Evolutionary conservation across 148 eudicot species (phyloP).

Genomic region (Rhododendron molle): DNA sequence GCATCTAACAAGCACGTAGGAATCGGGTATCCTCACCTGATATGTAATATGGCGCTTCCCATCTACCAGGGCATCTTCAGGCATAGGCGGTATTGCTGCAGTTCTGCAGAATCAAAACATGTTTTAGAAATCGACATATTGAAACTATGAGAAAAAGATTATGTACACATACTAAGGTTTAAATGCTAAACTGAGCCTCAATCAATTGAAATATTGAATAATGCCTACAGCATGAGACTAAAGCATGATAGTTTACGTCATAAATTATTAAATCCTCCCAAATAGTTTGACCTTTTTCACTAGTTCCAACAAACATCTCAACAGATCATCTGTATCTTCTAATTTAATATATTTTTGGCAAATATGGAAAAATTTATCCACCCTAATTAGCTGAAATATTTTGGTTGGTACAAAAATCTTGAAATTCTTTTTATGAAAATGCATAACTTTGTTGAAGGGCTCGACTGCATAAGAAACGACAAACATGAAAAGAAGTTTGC

Average conservation of each 20-base stretch:
- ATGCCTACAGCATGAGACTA: not conserved
- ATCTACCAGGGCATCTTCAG: conserved; percentile 49
- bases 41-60: conserved; percentile 68
- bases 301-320: not conserved
- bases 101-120: conserved; percentile 33
- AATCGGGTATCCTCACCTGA: conserved; percentile 34
- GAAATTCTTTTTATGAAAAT: not conserved
- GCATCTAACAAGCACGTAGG: not conserved
- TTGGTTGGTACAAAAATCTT: not conserved
- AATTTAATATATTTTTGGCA: not conserved
- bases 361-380: not conserved
- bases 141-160: not conserved
- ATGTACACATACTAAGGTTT: not conserved
- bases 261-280: not conserved
- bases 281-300: not conserved
- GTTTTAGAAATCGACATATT: not conserved
- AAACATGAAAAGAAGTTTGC: conserved; percentile 16
- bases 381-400: not conserved
- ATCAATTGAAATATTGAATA: not conserved
- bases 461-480: not conserved
- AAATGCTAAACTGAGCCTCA: not conserved
- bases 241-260: not conserved
- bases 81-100: conserved; percentile 22
- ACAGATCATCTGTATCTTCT: not conserved
- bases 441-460: not conserved